Conservation (phyloP, 179 eudicot genomes). For the Beta macrorhiza region DNA sequence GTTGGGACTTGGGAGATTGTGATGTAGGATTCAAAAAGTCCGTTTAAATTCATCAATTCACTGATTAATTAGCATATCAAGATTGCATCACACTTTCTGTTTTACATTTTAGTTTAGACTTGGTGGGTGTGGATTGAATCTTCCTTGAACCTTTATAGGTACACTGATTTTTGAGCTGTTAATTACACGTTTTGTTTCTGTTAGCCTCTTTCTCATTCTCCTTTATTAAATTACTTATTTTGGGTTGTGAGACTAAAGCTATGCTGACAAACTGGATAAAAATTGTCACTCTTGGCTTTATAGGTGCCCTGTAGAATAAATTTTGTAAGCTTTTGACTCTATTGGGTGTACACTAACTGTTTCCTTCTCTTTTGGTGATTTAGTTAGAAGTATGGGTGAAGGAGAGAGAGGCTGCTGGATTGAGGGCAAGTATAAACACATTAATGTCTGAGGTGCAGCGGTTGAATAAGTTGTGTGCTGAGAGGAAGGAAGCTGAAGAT, state of each 20-base stretch:
- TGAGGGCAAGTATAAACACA: constrained; percentile 85
- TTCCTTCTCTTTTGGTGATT: constrained; percentile 30
- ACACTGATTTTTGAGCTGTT: neutral
- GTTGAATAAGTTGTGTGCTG: constrained; percentile 80
- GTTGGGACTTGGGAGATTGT: neutral
- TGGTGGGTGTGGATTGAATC: neutral
- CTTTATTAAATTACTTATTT: neutral
- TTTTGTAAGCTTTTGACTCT: neutral
- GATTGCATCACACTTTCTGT: neutral
- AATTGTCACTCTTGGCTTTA: neutral
- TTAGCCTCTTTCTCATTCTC: neutral
- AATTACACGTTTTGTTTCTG: neutral
- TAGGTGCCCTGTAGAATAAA: neutral
- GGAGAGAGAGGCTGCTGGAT: constrained; percentile 96
- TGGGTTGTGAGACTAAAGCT: neutral
- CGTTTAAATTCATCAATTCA: neutral
- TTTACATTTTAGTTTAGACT: neutral
- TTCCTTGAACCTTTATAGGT: neutral
- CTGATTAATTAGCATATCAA: neutral
- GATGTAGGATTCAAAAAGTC: neutral
- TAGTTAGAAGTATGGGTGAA: constrained; percentile 96
- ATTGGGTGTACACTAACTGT: neutral
- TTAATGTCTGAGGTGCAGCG: constrained; percentile 87
- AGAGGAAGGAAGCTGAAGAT: constrained; percentile 97
- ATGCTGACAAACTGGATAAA: neutral